Conservation (phyloP, 805 yeast species). For the Starmerella bombi region DNA sequence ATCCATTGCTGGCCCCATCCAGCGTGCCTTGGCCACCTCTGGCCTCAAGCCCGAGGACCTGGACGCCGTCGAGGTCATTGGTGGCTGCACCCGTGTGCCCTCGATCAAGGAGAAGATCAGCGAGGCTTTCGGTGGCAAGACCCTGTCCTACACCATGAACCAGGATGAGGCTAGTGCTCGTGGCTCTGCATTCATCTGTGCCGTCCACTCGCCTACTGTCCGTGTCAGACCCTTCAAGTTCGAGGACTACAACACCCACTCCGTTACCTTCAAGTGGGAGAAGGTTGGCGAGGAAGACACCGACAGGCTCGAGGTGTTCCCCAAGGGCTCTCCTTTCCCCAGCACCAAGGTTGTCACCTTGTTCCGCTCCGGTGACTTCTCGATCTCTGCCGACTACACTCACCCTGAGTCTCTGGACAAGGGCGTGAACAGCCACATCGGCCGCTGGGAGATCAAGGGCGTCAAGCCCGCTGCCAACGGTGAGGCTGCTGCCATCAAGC, state of each 20-base stretch:
- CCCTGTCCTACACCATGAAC: constrained; percentile 84
- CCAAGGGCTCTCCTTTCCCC: constrained; percentile 84
- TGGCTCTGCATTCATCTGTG: constrained; percentile 98
- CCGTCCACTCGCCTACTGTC: constrained; percentile 96
- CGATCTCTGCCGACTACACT: constrained; percentile 75
- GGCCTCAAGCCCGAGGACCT: constrained; percentile 57
- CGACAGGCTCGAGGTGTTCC: constrained; percentile 91
- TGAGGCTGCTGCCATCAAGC: constrained; percentile 70
- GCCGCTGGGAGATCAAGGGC: constrained; percentile 78
- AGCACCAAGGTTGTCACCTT: constrained; percentile 89
- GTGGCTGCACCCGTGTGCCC: constrained; percentile 98
- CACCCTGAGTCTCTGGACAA: constrained; percentile 57
- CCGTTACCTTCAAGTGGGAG: constrained; percentile 93
- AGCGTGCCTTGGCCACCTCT: constrained; percentile 69
- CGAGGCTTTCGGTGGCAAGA: constrained; percentile 72
- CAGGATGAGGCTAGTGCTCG: constrained; percentile 99
- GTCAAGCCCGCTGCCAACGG: constrained; percentile 50
- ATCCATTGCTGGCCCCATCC: constrained; percentile 65
- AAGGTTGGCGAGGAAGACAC: constrained; percentile 81
- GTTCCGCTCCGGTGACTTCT: constrained; percentile 81
- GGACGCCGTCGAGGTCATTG: constrained; percentile 87
- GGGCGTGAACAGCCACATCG: constrained; percentile 51
- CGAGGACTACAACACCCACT: constrained; percentile 83
- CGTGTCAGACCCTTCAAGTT: constrained; percentile 98
- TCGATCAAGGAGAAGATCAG: constrained; percentile 67